Conservation (phyloP, 2,329 filamentous ascomycete genomes). For the Phialophora macrospora region DNA sequence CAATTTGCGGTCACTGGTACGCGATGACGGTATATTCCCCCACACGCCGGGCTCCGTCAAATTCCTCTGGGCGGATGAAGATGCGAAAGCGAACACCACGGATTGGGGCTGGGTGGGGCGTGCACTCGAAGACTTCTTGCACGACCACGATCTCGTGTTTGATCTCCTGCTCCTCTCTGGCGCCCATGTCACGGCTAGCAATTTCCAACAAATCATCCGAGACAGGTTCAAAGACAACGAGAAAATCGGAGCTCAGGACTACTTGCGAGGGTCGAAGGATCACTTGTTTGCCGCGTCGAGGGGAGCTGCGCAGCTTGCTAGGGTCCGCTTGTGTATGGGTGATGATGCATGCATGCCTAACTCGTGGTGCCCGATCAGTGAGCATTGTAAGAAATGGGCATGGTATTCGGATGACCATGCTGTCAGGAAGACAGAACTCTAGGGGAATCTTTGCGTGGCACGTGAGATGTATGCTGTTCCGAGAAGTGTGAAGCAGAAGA, state of each 20-base stretch:
- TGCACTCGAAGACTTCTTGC: slow-evolving; percentile 13
- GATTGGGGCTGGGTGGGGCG: slow-evolving; percentile 18
- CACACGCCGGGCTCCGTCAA: slow-evolving; percentile 9
- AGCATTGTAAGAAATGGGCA: slow-evolving; percentile 19
- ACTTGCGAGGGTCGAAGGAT: slow-evolving; percentile 12
- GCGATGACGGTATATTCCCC: slow-evolving; percentile 16
- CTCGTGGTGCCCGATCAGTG: slow-evolving; percentile 17
- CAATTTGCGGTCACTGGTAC: slow-evolving; percentile 18
- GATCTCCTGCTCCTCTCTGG: slow-evolving; percentile 21
- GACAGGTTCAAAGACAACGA: slow-evolving; percentile 18
- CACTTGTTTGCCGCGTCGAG: slow-evolving; percentile 19
- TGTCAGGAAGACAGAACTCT: slow-evolving; percentile 12
- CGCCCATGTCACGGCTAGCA: slow-evolving; percentile 7
- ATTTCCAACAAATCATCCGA: slow-evolving; percentile 22
- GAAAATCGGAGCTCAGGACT: slow-evolving; percentile 18
- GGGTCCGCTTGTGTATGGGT: slow-evolving; percentile 11
- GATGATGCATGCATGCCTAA: slow-evolving; percentile 10
- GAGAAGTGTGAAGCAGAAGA: not conserved
- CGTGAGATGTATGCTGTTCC: not conserved
- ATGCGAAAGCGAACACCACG: slow-evolving; percentile 3
- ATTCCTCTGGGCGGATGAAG: slow-evolving; percentile 15
- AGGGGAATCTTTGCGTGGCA: slow-evolving; percentile 11
- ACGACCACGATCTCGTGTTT: slow-evolving; percentile 14
- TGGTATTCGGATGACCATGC: slow-evolving; percentile 5
- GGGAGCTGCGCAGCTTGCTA: slow-evolving; percentile 14